A percentile compares a stretch with the other conserved stretches of the same genome.
These are phyloP conservation scores for Oxyria digyna DNA, from an alignment of 148 eudicot species.

Conservation along the genomic window DNA sequence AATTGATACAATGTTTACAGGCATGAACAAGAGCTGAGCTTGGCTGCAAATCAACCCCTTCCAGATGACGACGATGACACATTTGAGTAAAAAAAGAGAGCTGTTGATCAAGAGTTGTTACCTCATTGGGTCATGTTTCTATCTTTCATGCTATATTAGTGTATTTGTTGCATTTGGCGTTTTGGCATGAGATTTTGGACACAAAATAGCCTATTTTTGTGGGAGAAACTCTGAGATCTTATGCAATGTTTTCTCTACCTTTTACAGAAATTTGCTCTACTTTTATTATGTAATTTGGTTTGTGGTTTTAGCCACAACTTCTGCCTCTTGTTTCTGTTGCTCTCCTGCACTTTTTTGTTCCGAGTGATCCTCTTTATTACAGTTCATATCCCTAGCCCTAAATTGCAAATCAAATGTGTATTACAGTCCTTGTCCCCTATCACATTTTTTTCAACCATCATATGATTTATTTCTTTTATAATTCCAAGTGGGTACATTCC, in stretches of 20 bases:
- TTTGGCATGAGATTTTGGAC: neutral
- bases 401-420: too few species aligned
- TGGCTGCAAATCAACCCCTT: neutral
- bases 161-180: neutral
- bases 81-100: neutral
- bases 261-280: neutral
- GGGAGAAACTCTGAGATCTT: neutral
- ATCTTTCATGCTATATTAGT: neutral
- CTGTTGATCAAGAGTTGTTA: neutral
- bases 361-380: too few species aligned
- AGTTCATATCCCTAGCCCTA: too few species aligned
- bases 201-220: neutral
- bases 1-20: neutral
- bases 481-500: too few species aligned
- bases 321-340: neutral
- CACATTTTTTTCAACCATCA: too few species aligned
- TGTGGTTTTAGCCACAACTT: neutral
- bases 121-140: neutral
- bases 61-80: neutral
- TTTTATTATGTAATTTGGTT: neutral
- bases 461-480: too few species aligned
- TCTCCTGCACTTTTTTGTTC: neutral
- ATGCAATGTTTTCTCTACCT: neutral
- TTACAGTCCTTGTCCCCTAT: too few species aligned
- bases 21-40: neutral